Conservation (phyloP, 108 stramenopile genomes). For the Stephanodiscus triporus region DNA sequence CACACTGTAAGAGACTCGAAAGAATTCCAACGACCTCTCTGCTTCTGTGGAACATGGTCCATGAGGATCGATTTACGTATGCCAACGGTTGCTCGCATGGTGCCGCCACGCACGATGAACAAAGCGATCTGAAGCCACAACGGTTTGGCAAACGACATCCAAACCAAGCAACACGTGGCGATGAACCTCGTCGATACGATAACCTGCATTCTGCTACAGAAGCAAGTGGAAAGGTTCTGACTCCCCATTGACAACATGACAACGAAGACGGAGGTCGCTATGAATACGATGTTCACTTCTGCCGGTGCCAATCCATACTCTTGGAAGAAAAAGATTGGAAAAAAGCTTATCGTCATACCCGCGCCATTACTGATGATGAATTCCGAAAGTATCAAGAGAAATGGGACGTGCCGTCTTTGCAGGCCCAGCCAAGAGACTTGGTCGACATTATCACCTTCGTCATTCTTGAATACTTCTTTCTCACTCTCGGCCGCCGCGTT, state of each 20-base stretch:
- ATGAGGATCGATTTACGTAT: conserved; percentile 58
- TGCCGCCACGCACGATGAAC: conserved; percentile 49
- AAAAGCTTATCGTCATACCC: conserved; percentile 82
- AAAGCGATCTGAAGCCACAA: conserved; percentile 16
- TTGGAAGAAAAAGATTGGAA: conserved; percentile 68
- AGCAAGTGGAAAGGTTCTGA: conserved; percentile 26
- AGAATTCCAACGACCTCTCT: conserved; percentile 58
- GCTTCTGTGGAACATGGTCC: conserved; percentile 56
- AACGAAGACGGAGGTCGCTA: conserved; percentile 56
- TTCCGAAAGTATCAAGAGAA: conserved; percentile 47
- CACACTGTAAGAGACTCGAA: conserved; percentile 50
- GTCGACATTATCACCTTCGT: conserved; percentile 11
- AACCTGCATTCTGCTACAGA: conserved; percentile 46
- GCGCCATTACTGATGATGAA: conserved; percentile 60
- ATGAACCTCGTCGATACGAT: conserved; percentile 38
- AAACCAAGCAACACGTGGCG: neutral
- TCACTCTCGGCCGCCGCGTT: neutral
- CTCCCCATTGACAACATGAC: conserved; percentile 39
- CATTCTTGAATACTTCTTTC: conserved; percentile 1
- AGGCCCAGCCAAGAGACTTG: conserved; percentile 2
- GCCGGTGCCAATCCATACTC: conserved; percentile 57
- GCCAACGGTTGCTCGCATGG: conserved; percentile 57
- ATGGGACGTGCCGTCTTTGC: conserved; percentile 36
- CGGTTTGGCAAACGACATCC: neutral
- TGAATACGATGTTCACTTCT: conserved; percentile 60